Evolutionary conservation across 441 rosid genomes (phyloP).

Genomic region (Flueggea neowawraea): DNA sequence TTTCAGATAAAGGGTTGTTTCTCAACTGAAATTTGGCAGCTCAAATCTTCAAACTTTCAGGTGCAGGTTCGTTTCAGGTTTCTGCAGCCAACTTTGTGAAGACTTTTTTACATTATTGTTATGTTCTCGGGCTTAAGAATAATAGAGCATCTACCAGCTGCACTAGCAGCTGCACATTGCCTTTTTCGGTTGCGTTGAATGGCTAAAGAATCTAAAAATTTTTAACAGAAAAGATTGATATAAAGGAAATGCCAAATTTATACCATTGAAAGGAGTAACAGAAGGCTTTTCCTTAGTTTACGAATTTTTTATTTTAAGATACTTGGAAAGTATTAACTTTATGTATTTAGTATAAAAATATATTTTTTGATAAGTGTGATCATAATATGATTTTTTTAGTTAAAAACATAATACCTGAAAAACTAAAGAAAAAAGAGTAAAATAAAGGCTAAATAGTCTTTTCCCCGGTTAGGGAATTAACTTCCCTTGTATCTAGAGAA

Average conservation of each 20-base stretch:
- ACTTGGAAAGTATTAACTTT: too few species aligned
- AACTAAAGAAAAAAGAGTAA: too few species aligned
- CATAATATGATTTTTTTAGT: too few species aligned
- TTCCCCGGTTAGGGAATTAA: too few species aligned
- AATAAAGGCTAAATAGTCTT: too few species aligned
- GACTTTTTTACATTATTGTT: neutral
- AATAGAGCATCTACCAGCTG: conserved; percentile 23
- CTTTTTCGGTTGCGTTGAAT: conserved; percentile 19
- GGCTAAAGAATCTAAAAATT: conserved; percentile 19
- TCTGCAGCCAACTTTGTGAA: conserved; percentile 1
- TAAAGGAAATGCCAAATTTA: conserved; percentile 1
- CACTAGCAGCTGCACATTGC: conserved; percentile 21
- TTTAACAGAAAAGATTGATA: conserved; percentile 10
- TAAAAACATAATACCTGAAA: too few species aligned
- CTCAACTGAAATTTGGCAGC: neutral
- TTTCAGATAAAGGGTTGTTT: neutral
- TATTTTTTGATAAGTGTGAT: too few species aligned
- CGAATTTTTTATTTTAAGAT: neutral
- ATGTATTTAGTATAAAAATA: too few species aligned
- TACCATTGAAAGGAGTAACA: too few species aligned
- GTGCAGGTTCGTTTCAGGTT: neutral
- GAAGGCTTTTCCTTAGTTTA: conserved; percentile 9
- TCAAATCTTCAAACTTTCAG: neutral
- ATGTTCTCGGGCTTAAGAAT: neutral
- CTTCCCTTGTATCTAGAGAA: too few species aligned